Base-by-base conservation (phyloP, 192 early-diverging fungal genomes). In the Chytriomyces sp. region DNA sequence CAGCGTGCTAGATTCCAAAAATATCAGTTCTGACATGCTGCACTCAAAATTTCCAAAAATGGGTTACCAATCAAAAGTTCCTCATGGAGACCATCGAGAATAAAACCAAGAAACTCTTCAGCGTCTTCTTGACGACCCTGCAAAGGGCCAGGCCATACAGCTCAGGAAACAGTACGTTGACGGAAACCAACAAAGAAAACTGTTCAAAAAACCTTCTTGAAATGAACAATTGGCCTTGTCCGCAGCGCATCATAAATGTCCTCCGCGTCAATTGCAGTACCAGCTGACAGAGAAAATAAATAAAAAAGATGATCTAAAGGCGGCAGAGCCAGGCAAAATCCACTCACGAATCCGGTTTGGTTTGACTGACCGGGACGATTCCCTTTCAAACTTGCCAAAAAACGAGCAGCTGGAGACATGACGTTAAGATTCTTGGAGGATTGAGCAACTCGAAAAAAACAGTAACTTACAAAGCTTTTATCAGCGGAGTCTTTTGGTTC, bases 81-180 rank as follows among this genome's bases (percentile, higher is more conserved):
- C 72, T 98, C 96, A 80, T 98, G 96, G 48, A 99, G 83, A 3
- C 94, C 98, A 77, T 99, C 93, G 61, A 99, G 79, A 7, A 99
- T 77, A 77, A 93, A 97, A 60, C 92, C 92, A 74, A 98, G 83
- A 83, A 97, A 98, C 80, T 99, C 97, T 64, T 98, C 93, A 1
- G 96, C 95, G 76, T 99, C 98, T 77, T 99, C 96, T 81, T 99
- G 98, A 53, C 93, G 88, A 5, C 96, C 96, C 85, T 83, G 47
- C 61, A 45, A 18, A 86, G 49, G 8, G 72, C 45, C 9, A 79
- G n/a, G n/a, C n/a, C n/a, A n/a, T n/a, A n/a, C n/a, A n/a, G n/a
- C n/a, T n/a, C n/a, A n/a, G n/a, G n/a, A n/a, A n/a, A n/a, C n/a
- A n/a, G n/a, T n/a, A n/a, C n/a, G n/a, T n/a, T n/a, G n/a, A n/a